Evolutionary conservation across 352 stramenopile species (phyloP).

Genomic region (Hyaloperonospora brassicae): DNA sequence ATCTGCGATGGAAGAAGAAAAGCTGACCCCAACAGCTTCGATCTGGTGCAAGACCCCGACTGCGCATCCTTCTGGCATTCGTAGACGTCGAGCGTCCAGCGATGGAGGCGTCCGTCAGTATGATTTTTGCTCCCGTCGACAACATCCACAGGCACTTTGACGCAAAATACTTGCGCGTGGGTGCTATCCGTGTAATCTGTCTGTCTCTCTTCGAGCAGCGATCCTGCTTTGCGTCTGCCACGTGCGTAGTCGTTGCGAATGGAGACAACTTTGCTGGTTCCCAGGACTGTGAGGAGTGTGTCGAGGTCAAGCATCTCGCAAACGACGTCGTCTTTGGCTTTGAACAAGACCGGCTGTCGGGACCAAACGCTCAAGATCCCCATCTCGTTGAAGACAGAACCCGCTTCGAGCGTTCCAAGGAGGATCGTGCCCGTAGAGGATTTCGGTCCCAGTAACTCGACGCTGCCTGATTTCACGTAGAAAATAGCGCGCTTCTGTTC

Average conservation of each 20-base stretch:
- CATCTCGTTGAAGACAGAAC: constrained; percentile 46
- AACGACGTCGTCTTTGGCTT: constrained; percentile 27
- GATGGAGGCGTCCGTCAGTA: constrained; percentile 20
- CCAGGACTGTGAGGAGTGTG: constrained; percentile 29
- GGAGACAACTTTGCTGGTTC: constrained; percentile 19
- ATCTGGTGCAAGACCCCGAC: constrained; percentile 10
- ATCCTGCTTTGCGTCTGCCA: constrained; percentile 13
- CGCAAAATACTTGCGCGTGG: constrained; percentile 44
- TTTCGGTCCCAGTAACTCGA: constrained; percentile 37
- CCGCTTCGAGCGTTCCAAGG: constrained; percentile 22
- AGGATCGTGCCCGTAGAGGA: constrained; percentile 34
- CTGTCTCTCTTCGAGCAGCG: constrained; percentile 3
- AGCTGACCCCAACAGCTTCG: constrained; percentile 29
- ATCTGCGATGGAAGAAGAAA: constrained; percentile 48
- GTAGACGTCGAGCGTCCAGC: constrained; percentile 36
- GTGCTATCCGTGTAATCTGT: constrained; percentile 29
- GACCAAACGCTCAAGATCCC: constrained; percentile 44
- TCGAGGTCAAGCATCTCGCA: constrained; percentile 36
- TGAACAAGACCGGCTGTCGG: constrained; percentile 31
- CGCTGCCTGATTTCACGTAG: constrained; percentile 35
- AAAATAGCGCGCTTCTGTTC: constrained; percentile 35
- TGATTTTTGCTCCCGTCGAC: constrained; percentile 17
- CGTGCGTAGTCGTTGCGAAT: constrained; percentile 41
- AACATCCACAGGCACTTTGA: constrained; percentile 30
- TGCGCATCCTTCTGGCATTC: constrained; percentile 18